Conservation (phyloP, 2,329 filamentous ascomycete genomes). For the Fusarium protoensiforme region DNA sequence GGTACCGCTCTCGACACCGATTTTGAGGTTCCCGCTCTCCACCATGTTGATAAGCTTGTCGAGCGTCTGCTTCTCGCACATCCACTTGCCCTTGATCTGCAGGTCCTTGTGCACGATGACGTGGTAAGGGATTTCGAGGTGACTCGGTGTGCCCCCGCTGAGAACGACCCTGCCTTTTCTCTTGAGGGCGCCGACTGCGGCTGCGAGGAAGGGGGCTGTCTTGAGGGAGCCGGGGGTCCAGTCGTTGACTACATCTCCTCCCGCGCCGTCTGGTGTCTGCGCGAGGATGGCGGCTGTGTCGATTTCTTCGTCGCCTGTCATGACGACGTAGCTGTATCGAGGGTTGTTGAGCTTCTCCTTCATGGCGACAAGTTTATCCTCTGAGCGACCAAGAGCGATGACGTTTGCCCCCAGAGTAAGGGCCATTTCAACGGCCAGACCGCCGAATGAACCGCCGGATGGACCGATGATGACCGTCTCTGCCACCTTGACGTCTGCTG, state of each 20-base stretch:
- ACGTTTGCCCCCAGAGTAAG: not conserved
- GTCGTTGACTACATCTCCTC: conserved; percentile 9
- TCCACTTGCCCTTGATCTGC: conserved; percentile 17
- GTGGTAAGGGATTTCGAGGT: conserved; percentile 6
- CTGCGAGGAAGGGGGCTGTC: not conserved
- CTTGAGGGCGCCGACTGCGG: not conserved
- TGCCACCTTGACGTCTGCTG: conserved; percentile 12
- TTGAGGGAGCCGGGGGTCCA: not conserved
- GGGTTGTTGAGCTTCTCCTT: conserved; percentile 6
- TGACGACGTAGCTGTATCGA: conserved; percentile 3
- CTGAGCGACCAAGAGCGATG: not conserved
- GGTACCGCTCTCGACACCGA: not conserved
- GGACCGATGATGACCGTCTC: conserved; percentile 15
- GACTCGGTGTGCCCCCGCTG: not conserved
- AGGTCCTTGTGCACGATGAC: conserved; percentile 7
- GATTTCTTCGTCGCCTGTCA: conserved; percentile 4
- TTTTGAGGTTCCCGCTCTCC: not conserved
- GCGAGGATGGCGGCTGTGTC: not conserved
- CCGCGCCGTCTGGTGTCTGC: conserved; percentile 5
- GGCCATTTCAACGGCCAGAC: not conserved
- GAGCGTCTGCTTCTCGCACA: not conserved
- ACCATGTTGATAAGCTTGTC: conserved; percentile 8
- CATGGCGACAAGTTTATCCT: not conserved
- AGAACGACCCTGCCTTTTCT: conserved; percentile 7
- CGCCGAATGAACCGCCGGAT: conserved; percentile 10